Percentiles rank a stretch among this genome's conserved stretches.
These are phyloP conservation scores for Dendrocalamus latiflorus DNA, from an alignment of 202 grass and related monocot species.

Conservation along the genomic window DNA sequence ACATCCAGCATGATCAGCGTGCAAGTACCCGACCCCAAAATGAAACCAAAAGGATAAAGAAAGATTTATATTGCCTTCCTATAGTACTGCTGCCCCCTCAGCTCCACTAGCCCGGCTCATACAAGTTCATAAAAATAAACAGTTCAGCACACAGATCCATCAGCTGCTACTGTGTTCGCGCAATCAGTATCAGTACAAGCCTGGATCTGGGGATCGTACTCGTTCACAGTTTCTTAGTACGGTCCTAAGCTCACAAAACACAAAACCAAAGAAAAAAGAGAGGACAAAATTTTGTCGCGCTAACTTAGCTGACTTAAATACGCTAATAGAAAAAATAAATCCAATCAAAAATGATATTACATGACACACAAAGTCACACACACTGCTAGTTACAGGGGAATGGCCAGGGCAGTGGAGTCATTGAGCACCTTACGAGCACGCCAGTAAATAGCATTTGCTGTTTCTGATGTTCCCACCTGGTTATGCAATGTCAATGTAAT, in stretches of 20 bases:
- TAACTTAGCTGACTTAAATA: neutral
- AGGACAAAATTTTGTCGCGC: neutral
- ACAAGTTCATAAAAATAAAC: no score
- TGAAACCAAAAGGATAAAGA: neutral
- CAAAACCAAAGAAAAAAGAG: neutral
- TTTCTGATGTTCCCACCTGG: slow-evolving; percentile 78
- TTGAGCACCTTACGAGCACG: slow-evolving; percentile 65
- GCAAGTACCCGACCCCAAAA: neutral
- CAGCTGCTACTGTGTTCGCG: neutral
- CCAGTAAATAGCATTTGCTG: slow-evolving; percentile 66
- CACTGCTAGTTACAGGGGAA: slow-evolving; percentile 9
- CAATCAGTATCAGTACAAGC: neutral
- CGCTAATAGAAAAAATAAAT: neutral
- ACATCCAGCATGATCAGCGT: neutral
- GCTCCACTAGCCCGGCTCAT: neutral
- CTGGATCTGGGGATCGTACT: neutral
- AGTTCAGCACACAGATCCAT: neutral
- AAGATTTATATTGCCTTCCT: neutral
- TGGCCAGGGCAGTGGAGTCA: slow-evolving; percentile 28
- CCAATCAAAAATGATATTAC: slow-evolving; percentile 26
- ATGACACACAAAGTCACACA: neutral
- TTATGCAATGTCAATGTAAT: neutral
- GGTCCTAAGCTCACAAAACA: neutral
- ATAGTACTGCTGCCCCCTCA: neutral
- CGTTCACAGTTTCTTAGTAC: neutral